A percentile compares a stretch with the other conserved stretches of the same genome.
Conservation (phyloP, 2,329 filamentous ascomycete species). For the Claviceps humidiphila region DNA sequence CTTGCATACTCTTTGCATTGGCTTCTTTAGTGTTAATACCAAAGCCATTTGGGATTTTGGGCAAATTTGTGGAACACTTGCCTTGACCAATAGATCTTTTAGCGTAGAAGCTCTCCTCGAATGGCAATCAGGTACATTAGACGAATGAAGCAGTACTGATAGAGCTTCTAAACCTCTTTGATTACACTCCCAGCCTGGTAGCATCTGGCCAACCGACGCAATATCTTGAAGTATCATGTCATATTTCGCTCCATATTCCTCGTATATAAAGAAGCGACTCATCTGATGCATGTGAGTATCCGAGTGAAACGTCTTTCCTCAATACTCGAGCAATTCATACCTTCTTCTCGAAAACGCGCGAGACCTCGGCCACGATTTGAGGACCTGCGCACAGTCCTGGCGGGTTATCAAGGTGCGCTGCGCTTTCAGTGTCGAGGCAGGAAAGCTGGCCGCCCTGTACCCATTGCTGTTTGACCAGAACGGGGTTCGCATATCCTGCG, state of each 20-base stretch:
- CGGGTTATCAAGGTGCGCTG: conserved; percentile 9
- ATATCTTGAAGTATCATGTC: conserved; percentile 73
- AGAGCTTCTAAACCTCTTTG: conserved; percentile 78
- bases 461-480: neutral
- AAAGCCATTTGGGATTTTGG: too few species aligned
- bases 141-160: conserved; percentile 59
- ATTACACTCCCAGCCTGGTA: conserved; percentile 64
- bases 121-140: conserved; percentile 48
- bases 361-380: conserved; percentile 45
- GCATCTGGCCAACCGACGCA: conserved; percentile 50
- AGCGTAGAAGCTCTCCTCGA: conserved; percentile 68
- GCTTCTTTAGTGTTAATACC: conserved; percentile 34
- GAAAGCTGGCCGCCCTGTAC: neutral
- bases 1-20: conserved; percentile 82
- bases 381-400: conserved; percentile 40
- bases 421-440: conserved; percentile 26
- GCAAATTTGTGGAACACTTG: conserved; percentile 18
- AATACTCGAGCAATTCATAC: conserved; percentile 21
- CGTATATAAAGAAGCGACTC: conserved; percentile 71
- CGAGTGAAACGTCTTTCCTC: neutral
- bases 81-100: conserved; percentile 83
- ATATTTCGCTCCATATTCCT: conserved; percentile 85
- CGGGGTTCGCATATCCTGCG: conserved; percentile 20
- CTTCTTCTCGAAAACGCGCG: conserved; percentile 46
- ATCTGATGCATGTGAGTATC: conserved; percentile 34